Evolutionary conservation across 495 filamentous ascomycete species (phyloP).

Genomic region (Achaetomiella virescens): DNA sequence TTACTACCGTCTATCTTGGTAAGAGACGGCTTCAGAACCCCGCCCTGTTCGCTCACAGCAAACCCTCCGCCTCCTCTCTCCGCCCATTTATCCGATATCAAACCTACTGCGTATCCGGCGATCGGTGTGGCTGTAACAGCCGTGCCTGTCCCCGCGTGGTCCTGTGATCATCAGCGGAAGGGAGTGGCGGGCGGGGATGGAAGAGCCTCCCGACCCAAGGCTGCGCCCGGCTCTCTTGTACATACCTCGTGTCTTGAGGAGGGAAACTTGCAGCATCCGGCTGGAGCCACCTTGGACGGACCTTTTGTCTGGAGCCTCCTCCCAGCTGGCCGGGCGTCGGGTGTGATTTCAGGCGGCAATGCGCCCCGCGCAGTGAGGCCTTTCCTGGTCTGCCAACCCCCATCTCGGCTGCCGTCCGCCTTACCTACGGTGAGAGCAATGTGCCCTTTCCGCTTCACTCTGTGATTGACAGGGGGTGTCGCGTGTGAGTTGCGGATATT

Average conservation of each 20-base stretch:
- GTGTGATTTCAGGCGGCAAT: neutral
- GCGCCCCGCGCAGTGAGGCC: neutral
- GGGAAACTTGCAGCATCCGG: neutral
- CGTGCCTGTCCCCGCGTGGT: neutral
- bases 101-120: neutral
- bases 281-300: neutral
- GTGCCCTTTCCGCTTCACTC: slow-evolving; percentile 12
- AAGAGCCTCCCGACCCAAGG: neutral
- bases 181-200: neutral
- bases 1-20: neutral
- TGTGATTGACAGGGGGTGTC: neutral
- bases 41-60: neutral
- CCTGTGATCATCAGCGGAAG: neutral
- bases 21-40: neutral
- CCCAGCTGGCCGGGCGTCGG: neutral
- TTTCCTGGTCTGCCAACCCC: slow-evolving; percentile 6
- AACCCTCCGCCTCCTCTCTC: neutral
- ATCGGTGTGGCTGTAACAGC: slow-evolving; percentile 6
- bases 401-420: slow-evolving; percentile 3
- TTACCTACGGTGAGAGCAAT: slow-evolving; percentile 14
- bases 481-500: neutral
- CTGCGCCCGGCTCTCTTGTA: neutral
- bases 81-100: neutral
- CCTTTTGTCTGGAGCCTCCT: neutral
- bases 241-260: neutral